Conservation (phyloP, 176 grass and related monocot genomes). For the Cenchrus purpureus region DNA sequence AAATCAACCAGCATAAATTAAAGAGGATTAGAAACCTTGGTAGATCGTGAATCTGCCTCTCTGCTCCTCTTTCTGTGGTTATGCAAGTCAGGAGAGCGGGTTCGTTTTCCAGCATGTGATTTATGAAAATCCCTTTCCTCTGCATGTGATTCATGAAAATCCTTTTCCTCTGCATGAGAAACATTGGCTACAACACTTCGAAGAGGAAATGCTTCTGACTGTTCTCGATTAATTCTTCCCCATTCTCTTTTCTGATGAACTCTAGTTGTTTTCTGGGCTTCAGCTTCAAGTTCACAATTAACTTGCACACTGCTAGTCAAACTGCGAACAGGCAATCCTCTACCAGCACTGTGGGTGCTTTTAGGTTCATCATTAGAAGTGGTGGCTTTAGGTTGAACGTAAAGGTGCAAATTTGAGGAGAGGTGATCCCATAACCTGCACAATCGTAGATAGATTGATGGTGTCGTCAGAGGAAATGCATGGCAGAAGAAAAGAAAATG, state of each 20-base stretch:
- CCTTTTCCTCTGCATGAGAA: slow-evolving; percentile 55
- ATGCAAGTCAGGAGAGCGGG: slow-evolving; percentile 43
- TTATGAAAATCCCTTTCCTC: slow-evolving; percentile 47
- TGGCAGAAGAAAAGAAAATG: neutral
- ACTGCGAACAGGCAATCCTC: slow-evolving; percentile 40
- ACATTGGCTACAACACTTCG: slow-evolving; percentile 74
- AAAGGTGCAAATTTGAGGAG: slow-evolving; percentile 75
- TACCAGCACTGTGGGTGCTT: slow-evolving; percentile 29
- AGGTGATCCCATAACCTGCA: slow-evolving; percentile 98
- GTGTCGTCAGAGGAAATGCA: neutral
- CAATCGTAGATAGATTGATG: slow-evolving; percentile 17
- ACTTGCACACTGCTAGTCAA: slow-evolving; percentile 24
- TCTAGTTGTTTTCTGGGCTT: slow-evolving; percentile 42
- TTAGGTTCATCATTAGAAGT: slow-evolving; percentile 41
- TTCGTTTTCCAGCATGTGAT: slow-evolving; percentile 36
- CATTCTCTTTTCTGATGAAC: slow-evolving; percentile 58
- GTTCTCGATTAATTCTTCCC: slow-evolving; percentile 51
- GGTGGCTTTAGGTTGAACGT: slow-evolving; percentile 58
- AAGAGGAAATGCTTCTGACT: slow-evolving; percentile 63
- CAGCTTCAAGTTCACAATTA: slow-evolving; percentile 49
- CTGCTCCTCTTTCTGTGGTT: slow-evolving; percentile 58
- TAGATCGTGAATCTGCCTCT: slow-evolving; percentile 53
- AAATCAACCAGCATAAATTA: slow-evolving; percentile 11
- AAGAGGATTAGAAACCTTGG: slow-evolving; percentile 52
- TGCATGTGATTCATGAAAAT: slow-evolving; percentile 20